phyloP scores from a whole-genome alignment of 192 early-diverging fungal species.

The Entrophospora sp. region DNA sequence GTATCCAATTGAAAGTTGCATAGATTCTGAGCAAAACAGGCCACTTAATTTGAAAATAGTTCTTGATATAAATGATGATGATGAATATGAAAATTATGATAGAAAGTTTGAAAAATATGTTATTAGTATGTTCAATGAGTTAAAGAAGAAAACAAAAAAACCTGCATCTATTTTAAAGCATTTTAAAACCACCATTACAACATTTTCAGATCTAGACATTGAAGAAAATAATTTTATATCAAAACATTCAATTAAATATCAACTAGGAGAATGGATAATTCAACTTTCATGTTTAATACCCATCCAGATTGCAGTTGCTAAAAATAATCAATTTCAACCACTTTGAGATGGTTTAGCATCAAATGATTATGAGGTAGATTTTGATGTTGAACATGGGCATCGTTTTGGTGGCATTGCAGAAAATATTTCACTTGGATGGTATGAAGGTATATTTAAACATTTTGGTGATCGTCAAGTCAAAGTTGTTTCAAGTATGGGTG shows the following conservation, averaged over 20 bases:
- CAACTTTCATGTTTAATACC: not conserved
- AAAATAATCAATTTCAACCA: not conserved
- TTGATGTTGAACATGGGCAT: not conserved
- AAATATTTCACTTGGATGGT: conserved; percentile 7
- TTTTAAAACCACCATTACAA: not conserved
- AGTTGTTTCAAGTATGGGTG: conserved; percentile 22
- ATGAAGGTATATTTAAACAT: conserved; percentile 16
- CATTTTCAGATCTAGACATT: not conserved
- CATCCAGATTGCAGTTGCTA: conserved; percentile 14
- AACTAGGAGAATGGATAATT: not conserved
- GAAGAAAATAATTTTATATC: not conserved
- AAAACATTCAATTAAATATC: not conserved
- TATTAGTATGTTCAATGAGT: not conserved
- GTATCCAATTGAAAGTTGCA: not conserved
- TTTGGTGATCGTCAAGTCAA: conserved; percentile 4
- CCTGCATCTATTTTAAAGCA: not conserved
- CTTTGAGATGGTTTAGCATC: not conserved
- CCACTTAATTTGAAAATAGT: not conserved
- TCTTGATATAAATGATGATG: not conserved
- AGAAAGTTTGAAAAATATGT: not conserved
- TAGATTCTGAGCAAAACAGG: not conserved
- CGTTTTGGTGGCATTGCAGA: not conserved
- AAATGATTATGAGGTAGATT: not conserved
- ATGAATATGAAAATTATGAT: not conserved
- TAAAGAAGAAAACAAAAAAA: not conserved